phyloP scores from a whole-genome alignment of 768 basidiomycete species.

The Tremella mesenterica region DNA sequence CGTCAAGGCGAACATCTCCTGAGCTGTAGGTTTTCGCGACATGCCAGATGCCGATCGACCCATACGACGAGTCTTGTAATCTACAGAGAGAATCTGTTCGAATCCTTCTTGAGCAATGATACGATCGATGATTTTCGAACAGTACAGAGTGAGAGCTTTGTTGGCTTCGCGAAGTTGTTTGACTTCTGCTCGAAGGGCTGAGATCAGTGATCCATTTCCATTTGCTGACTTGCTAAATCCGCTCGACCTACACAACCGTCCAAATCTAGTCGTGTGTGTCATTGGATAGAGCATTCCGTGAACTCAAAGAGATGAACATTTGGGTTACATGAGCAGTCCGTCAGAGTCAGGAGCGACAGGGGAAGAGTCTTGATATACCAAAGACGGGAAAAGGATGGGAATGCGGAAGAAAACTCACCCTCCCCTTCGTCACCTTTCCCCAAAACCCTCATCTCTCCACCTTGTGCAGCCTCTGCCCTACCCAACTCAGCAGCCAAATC shows the following conservation, averaged over 20 bases:
- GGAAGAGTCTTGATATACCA: too few relatives aligned
- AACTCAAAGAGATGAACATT: too few relatives aligned
- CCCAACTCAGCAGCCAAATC: slow-evolving; percentile 72
- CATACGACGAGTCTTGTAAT: slow-evolving; percentile 50
- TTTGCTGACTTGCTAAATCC: neutral
- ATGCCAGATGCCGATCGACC: neutral
- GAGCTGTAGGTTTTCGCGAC: neutral
- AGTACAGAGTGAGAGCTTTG: slow-evolving; percentile 88
- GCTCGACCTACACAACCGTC: neutral
- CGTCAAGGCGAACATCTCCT: neutral
- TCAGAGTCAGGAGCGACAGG: too few relatives aligned
- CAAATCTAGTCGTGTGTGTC: too few relatives aligned
- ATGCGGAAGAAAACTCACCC: slow-evolving; percentile 6
- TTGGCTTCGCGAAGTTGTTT: slow-evolving; percentile 91
- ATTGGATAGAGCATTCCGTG: too few relatives aligned
- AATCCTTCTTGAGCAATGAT: slow-evolving; percentile 91
- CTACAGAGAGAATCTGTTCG: slow-evolving; percentile 89
- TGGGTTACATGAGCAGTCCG: too few relatives aligned
- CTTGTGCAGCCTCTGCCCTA: slow-evolving; percentile 61
- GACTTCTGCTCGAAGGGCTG: slow-evolving; percentile 73
- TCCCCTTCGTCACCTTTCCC: slow-evolving; percentile 27
- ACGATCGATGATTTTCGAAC: slow-evolving; percentile 94
- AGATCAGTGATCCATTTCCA: neutral
- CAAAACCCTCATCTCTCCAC: slow-evolving; percentile 10
- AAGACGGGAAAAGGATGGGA: neutral